Evolutionary conservation across 371 early-diverging fungal genomes (phyloP).

Genomic region (Zopfochytrium polystomum): DNA sequence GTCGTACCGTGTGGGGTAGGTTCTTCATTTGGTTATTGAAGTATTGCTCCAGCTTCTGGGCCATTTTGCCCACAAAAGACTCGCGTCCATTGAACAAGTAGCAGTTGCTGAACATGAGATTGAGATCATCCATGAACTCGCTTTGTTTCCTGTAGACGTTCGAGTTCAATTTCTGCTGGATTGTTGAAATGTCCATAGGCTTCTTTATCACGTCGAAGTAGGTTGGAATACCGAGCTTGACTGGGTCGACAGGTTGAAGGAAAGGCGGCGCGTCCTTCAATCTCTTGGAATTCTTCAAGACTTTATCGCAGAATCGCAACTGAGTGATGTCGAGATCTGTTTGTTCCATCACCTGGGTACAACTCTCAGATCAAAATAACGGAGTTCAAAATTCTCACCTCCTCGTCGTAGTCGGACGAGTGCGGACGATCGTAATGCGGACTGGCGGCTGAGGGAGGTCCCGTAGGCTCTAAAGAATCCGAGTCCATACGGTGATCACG

Average conservation of each 20-base stretch:
- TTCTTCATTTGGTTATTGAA: constrained; percentile 69
- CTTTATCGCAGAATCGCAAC: constrained; percentile 71
- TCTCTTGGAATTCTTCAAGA: constrained; percentile 70
- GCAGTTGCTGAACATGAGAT: constrained; percentile 85
- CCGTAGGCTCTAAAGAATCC: background rate
- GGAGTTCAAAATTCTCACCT: background rate
- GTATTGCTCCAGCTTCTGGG: constrained; percentile 67
- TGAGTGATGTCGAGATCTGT: constrained; percentile 55
- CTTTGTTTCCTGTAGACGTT: constrained; percentile 59
- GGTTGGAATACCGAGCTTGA: constrained; percentile 87
- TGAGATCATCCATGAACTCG: constrained; percentile 73
- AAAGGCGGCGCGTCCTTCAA: constrained; percentile 79
- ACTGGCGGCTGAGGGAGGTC: background rate
- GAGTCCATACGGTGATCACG: background rate
- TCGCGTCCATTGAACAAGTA: constrained; percentile 85
- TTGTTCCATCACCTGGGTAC: no score
- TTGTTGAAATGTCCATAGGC: constrained; percentile 98
- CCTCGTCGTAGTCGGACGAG: background rate
- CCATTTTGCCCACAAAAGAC: constrained; percentile 70
- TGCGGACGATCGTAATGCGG: background rate
- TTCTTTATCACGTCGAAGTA: constrained; percentile 88
- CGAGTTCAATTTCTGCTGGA: constrained; percentile 69
- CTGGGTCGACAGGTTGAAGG: constrained; percentile 90
- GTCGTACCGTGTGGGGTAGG: constrained; percentile 55
- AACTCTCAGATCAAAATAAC: no score